phyloP scores from a whole-genome alignment of 2,329 filamentous ascomycete species.

The Penicillium sp. region DNA sequence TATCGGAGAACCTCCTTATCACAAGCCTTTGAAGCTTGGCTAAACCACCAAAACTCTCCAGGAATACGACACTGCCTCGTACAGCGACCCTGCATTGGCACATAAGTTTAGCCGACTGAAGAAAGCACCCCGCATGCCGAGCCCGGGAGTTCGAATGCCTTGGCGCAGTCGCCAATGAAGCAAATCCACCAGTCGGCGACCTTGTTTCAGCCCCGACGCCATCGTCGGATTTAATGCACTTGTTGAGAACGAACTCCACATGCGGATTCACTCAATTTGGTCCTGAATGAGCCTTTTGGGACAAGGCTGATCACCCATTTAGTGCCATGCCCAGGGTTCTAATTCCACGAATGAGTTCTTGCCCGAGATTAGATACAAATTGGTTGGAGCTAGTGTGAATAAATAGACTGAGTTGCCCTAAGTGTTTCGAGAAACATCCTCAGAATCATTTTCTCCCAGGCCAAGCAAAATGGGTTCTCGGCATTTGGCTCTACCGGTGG shows the following conservation, averaged over 20 bases:
- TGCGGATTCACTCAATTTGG: neutral
- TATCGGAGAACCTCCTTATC: neutral
- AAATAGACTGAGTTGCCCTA: neutral
- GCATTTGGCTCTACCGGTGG: neutral
- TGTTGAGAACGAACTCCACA: slow-evolving; percentile 1
- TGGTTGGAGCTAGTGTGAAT: neutral
- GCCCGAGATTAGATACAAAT: neutral
- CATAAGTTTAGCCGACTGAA: neutral
- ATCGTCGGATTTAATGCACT: neutral
- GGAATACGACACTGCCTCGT: too few relatives aligned
- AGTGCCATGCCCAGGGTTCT: neutral
- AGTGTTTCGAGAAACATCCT: neutral
- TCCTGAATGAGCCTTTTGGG: neutral
- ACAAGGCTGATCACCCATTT: slow-evolving; percentile 2
- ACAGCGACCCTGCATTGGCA: neutral
- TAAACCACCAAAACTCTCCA: neutral
- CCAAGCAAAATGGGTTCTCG: slow-evolving; percentile 7
- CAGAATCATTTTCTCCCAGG: neutral
- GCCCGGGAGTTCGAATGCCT: neutral
- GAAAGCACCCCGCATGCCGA: neutral
- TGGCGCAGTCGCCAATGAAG: neutral
- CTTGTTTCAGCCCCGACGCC: neutral
- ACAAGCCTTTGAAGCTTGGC: neutral
- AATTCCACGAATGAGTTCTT: slow-evolving; percentile 15
- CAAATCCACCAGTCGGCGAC: slow-evolving; percentile 1